Percentiles rank a stretch among this genome's conserved stretches.
These are phyloP conservation scores for Croton laevigatus DNA, from an alignment of 441 rosid genomes.

Conservation along the genomic window DNA sequence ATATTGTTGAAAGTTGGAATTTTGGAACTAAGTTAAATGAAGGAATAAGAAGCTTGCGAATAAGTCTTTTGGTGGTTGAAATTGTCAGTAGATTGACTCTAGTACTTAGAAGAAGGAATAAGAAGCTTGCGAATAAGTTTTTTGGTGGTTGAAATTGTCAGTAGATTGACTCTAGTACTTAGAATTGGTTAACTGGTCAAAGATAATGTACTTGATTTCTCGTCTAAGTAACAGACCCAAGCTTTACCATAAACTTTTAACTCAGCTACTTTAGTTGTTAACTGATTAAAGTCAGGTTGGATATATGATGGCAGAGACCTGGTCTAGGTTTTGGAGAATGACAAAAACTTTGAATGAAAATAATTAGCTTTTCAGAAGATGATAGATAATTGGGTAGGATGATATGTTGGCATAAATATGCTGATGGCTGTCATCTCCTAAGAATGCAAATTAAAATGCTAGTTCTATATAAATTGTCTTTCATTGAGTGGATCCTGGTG, in stretches of 20 bases:
- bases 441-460: neutral
- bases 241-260: neutral
- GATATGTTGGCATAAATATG: neutral
- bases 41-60: neutral
- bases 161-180: neutral
- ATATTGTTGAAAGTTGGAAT: neutral
- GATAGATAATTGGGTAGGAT: neutral
- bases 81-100: neutral
- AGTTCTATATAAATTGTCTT: neutral
- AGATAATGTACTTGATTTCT: too few species aligned
- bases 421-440: neutral
- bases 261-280: neutral
- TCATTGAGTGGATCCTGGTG: neutral
- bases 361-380: neutral
- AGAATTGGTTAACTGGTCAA: too few species aligned
- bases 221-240: too few species aligned
- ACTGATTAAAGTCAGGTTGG: neutral
- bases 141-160: neutral
- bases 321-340: neutral
- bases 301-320: neutral
- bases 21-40: neutral
- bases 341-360: neutral
- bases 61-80: neutral
- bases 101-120: neutral
- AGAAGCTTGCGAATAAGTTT: neutral